Evolutionary conservation across 179 eudicot species (phyloP).

Genomic region (Monotropa hypopitys): DNA sequence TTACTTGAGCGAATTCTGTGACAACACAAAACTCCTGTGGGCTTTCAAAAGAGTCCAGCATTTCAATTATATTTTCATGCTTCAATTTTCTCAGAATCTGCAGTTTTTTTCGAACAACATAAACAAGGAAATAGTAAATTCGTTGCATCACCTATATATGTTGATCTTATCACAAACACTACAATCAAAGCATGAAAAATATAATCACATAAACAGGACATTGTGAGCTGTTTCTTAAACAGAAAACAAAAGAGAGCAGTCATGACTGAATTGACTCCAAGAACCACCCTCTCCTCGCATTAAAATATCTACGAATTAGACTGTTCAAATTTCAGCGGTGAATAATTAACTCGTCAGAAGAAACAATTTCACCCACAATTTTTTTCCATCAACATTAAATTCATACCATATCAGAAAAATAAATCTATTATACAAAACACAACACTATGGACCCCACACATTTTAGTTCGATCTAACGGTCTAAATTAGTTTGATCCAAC

Average conservation of each 20-base stretch:
- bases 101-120: slow-evolving; percentile 3
- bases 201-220: neutral
- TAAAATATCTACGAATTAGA: neutral
- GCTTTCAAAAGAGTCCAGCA: slow-evolving; percentile 96
- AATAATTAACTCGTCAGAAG: neutral
- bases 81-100: slow-evolving; percentile 91
- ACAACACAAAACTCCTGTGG: slow-evolving; percentile 92
- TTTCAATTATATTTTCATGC: slow-evolving; percentile 89
- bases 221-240: neutral
- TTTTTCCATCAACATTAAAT: neutral
- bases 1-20: slow-evolving; percentile 95
- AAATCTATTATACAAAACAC: no score
- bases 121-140: neutral
- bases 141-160: neutral
- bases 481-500: no score
- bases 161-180: neutral
- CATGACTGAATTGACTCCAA: neutral
- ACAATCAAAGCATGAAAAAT: neutral
- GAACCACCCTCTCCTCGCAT: neutral
- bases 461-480: no score
- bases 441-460: no score
- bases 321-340: neutral
- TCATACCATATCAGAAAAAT: neutral
- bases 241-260: neutral
- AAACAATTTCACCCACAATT: neutral